Percentiles rank a stretch among this genome's conserved stretches.
Conservation (phyloP, 345 rosid species). For the Bretschneidera sinensis region DNA sequence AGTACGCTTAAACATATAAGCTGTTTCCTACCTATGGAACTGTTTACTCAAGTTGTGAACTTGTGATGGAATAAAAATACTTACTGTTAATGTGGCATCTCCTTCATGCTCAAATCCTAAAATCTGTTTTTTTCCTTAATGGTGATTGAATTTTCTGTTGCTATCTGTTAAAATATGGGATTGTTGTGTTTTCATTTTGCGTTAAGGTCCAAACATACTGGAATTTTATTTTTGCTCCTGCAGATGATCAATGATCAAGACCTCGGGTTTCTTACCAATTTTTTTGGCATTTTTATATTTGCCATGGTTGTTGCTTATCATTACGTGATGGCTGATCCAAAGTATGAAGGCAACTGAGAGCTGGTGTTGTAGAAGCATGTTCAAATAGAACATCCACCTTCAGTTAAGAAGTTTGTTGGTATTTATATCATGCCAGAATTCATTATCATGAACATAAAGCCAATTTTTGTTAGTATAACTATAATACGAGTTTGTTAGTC, state of each 20-base stretch:
- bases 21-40: no score
- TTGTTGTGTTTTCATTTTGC: no score
- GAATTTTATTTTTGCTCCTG: conserved; percentile 2
- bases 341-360: conserved; percentile 59
- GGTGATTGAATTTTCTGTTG: background rate
- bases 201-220: background rate
- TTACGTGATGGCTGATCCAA: conserved; percentile 83
- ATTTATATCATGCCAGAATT: background rate
- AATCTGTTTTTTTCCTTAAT: no score
- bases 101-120: no score
- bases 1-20: no score
- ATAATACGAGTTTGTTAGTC: no score
- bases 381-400: background rate
- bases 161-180: background rate
- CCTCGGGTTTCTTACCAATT: conserved; percentile 68
- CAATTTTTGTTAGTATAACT: no score
- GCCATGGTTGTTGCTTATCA: conserved; percentile 74
- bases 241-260: conserved; percentile 90
- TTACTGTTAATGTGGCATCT: no score
- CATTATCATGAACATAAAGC: background rate
- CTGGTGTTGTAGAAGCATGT: background rate
- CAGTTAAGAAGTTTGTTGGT: no score
- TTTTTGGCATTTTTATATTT: conserved; percentile 77
- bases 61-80: no score
- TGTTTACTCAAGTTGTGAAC: no score